phyloP scores from a whole-genome alignment of 306 rosid species.

The Trifolium subterraneum region DNA sequence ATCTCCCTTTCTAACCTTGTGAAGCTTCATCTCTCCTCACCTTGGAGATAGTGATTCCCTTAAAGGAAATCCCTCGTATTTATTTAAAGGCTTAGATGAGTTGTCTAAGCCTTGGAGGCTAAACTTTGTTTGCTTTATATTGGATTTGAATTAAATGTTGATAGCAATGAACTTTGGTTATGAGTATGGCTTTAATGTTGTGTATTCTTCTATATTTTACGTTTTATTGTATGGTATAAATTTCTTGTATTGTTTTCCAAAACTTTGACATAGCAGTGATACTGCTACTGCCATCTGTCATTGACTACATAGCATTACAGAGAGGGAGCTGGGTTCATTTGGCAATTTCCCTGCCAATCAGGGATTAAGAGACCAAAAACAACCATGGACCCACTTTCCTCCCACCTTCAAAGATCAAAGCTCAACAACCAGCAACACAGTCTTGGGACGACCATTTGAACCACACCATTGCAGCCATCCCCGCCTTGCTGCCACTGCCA shows the following conservation, averaged over 20 bases:
- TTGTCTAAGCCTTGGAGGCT: background rate
- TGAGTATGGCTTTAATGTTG: background rate
- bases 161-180: constrained; percentile 10
- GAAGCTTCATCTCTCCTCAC: background rate
- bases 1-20: background rate
- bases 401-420: background rate
- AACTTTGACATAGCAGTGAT: background rate
- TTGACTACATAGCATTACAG: background rate
- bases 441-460: background rate
- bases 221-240: background rate
- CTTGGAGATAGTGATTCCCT: background rate
- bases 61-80: background rate
- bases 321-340: background rate
- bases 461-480: background rate
- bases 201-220: constrained; percentile 1
- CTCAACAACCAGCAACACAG: background rate
- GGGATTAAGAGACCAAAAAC: background rate
- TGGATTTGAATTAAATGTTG: background rate
- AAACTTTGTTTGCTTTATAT: background rate
- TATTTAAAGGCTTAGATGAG: background rate
- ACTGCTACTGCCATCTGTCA: background rate
- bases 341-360: background rate
- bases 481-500: too few relatives aligned
- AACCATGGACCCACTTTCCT: background rate
- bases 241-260: background rate